These are phyloP conservation scores for Verbascum thapsus DNA, from an alignment of 257 asterid species.

Conservation along the genomic window DNA sequence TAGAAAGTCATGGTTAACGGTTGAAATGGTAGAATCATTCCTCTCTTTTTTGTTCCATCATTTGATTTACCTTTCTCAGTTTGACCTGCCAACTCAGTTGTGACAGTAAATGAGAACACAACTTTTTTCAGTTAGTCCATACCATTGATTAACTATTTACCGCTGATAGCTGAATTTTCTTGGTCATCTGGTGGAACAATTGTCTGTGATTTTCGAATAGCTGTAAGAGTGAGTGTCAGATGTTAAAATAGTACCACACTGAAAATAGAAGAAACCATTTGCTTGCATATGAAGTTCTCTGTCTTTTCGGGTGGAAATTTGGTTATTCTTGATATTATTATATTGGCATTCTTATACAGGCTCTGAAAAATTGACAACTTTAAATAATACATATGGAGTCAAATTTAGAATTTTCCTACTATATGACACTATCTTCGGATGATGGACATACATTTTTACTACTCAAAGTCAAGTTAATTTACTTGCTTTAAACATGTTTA, in stretches of 20 bases:
- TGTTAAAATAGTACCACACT: background rate
- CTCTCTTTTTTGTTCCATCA: conserved; percentile 46
- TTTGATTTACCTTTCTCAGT: conserved; percentile 24
- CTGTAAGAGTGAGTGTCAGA: conserved; percentile 44
- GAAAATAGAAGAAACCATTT: background rate
- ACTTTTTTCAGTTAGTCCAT: conserved; percentile 22
- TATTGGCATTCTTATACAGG: background rate
- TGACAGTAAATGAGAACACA: conserved; percentile 16
- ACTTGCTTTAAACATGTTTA: background rate
- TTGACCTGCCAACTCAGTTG: conserved; percentile 44
- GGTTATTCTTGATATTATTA: background rate
- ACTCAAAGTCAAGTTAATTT: background rate
- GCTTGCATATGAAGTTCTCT: background rate
- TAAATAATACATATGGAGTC: background rate
- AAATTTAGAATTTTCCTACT: background rate
- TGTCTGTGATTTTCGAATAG: conserved; percentile 61
- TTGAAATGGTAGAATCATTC: conserved; percentile 93
- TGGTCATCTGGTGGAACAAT: conserved; percentile 45
- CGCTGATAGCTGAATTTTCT: conserved; percentile 37
- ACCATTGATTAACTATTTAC: conserved; percentile 28
- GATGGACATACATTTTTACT: background rate
- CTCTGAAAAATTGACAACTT: background rate
- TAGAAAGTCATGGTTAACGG: conserved; percentile 82
- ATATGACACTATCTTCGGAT: background rate
- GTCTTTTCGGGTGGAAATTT: background rate